Evolutionary conservation across 1,284 basidiomycete genomes (phyloP), one percentile per base, ranked within the genome.

Genomic region (Entoloma clypeatum): DNA sequence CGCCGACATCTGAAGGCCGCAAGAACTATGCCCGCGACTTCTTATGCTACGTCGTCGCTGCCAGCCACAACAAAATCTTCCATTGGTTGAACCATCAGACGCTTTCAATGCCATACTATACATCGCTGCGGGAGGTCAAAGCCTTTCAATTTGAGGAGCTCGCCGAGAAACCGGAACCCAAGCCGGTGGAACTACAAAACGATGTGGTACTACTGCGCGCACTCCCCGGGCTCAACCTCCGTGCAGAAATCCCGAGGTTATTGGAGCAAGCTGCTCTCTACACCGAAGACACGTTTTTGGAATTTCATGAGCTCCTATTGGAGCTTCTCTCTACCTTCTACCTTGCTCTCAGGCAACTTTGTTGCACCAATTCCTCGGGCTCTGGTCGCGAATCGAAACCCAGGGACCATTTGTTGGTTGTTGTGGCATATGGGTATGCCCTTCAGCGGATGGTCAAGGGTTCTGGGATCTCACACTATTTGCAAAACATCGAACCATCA

Each of bases 261-360:
- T 8, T 29, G 14, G 8, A 43, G 27, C 35, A 30, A 38, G 35
- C 16, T 13, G n/a, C 16, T 43, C 43, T 54, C 33, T 49, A 54
- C 41, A 54, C 50, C 22, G 43, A 54, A 34, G 43, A 44, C 10
- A 39, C 37, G 10, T 39, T 5, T 31, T 19, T n/a, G 25, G 43
- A 44, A 30, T 44, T 44, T 34, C 43, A 44, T 35, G 3, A 19
- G 19, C 17, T 44, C 13, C 26, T 44, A 25, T 28, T 32, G 34
- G 23, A 44, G 13, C 14, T 44, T 14, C 22, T 44, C 5, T 2
- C 11, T 19, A 5, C 3, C n/a, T 44, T 44, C 22, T 5, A 26
- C 21, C 13, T 4, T 13, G 31, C 42, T 4, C 25, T 44, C n/a
- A n/a, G 11, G 16, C n/a, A 23, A 16, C 16, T n/a, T 21, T 39